These are phyloP conservation scores for Hygrophila difformis DNA, from an alignment of 257 asterid species.

Conservation along the genomic window DNA sequence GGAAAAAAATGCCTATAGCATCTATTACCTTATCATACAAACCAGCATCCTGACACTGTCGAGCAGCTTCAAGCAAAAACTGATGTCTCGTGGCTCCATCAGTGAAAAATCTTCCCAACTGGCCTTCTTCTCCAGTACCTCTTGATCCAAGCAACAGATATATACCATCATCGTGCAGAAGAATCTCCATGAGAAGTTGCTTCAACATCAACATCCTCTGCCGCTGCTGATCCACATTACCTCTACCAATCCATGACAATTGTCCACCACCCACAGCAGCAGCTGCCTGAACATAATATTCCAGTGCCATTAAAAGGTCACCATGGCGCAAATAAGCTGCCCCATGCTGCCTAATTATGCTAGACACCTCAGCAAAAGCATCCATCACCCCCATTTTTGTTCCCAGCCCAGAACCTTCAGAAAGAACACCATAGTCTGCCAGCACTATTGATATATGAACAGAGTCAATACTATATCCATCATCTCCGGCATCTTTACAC, in stretches of 20 bases:
- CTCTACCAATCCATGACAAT: slow-evolving; percentile 82
- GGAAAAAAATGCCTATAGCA: too few relatives aligned
- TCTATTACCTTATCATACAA: slow-evolving; percentile 77
- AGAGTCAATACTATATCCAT: slow-evolving; percentile 65
- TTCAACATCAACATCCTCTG: slow-evolving; percentile 74
- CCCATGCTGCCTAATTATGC: slow-evolving; percentile 87
- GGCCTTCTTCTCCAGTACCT: slow-evolving; percentile 93
- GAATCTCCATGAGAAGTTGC: slow-evolving; percentile 77
- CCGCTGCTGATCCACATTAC: slow-evolving; percentile 76
- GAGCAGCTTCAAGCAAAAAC: slow-evolving; percentile 85
- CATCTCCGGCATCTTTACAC: slow-evolving; percentile 77
- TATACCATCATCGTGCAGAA: slow-evolving; percentile 74
- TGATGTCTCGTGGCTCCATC: slow-evolving; percentile 63
- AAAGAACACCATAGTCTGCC: slow-evolving; percentile 69
- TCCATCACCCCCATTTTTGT: slow-evolving; percentile 76
- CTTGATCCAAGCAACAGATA: slow-evolving; percentile 74
- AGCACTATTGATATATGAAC: slow-evolving; percentile 73
- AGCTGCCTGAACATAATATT: slow-evolving; percentile 92
- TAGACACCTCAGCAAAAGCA: slow-evolving; percentile 77
- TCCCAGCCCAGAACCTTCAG: slow-evolving; percentile 59
- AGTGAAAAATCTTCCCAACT: slow-evolving; percentile 62
- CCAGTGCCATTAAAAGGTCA: slow-evolving; percentile 67
- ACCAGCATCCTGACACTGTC: slow-evolving; percentile 65
- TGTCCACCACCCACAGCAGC: slow-evolving; percentile 95
- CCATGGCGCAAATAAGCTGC: slow-evolving; percentile 69